phyloP scores from a whole-genome alignment of 768 basidiomycete species.

The Leccinum subgranulosum region DNA sequence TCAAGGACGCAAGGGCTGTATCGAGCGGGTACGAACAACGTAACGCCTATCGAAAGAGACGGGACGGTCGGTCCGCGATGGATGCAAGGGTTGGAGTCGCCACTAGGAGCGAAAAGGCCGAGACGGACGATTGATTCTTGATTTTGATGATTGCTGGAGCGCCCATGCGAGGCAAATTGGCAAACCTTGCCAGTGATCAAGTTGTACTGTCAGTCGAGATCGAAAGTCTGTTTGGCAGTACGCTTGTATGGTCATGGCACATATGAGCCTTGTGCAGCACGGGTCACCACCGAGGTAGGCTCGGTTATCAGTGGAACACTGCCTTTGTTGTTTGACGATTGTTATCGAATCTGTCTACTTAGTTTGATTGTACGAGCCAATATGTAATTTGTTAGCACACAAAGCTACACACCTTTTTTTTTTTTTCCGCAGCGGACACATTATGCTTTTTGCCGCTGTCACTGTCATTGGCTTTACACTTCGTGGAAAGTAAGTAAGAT shows the following conservation, averaged over 20 bases:
- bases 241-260: not conserved
- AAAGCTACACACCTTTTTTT: not conserved
- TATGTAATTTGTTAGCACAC: conserved; percentile 10
- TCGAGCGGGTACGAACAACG: conserved; percentile 35
- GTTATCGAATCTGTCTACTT: not conserved
- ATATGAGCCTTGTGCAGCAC: not conserved
- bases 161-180: not conserved
- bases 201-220: not conserved
- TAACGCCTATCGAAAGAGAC: conserved; percentile 53
- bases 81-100: conserved; percentile 28
- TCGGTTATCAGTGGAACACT: not conserved
- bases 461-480: not conserved
- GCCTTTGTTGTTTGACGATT: conserved; percentile 3
- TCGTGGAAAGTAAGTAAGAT: not conserved
- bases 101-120: conserved; percentile 26
- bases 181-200: not conserved
- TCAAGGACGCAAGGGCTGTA: conserved; percentile 15
- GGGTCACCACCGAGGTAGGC: not conserved
- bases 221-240: not conserved
- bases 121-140: conserved; percentile 18
- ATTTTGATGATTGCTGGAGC: not conserved
- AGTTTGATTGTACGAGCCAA: not conserved
- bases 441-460: not conserved
- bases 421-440: not conserved
- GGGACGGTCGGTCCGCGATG: conserved; percentile 15